These are phyloP conservation scores for Paraphoma chrysanthemicola DNA, from an alignment of 2,329 filamentous ascomycete genomes.

Conservation along the genomic window DNA sequence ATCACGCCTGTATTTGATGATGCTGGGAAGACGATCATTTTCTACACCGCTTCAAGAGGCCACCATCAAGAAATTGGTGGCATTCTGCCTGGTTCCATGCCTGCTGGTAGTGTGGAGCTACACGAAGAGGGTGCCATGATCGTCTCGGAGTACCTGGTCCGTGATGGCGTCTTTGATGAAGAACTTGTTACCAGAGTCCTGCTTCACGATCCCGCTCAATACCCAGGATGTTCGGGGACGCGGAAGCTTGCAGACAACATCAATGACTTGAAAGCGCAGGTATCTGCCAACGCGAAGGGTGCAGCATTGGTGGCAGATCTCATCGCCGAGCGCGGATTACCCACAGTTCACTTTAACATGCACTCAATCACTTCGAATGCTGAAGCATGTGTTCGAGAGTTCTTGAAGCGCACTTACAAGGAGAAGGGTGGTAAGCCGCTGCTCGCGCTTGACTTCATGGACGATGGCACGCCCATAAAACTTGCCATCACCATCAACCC, in stretches of 20 bases:
- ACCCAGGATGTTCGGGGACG: conserved; percentile 41
- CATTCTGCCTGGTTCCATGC: conserved; percentile 45
- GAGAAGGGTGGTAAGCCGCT: conserved; percentile 24
- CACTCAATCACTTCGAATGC: conserved; percentile 47
- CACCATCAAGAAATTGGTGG: conserved; percentile 41
- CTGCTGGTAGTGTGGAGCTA: conserved; percentile 54
- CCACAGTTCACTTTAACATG: conserved; percentile 52
- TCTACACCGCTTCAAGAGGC: conserved; percentile 36
- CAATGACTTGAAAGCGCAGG: conserved; percentile 45
- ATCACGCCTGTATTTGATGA: conserved; percentile 35
- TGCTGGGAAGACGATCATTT: conserved; percentile 24
- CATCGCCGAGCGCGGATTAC: conserved; percentile 44
- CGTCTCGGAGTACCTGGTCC: conserved; percentile 49
- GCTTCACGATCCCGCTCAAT: conserved; percentile 30
- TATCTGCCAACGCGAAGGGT: conserved; percentile 45
- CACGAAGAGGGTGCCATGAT: conserved; percentile 58
- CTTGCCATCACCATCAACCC: conserved; percentile 44
- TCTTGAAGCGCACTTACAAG: conserved; percentile 28
- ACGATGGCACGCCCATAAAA: conserved; percentile 48
- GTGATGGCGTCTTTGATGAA: conserved; percentile 47
- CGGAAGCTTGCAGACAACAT: conserved; percentile 44
- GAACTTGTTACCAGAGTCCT: conserved; percentile 35
- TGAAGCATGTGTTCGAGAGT: conserved; percentile 41
- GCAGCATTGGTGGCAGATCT: conserved; percentile 44
- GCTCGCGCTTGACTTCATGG: conserved; percentile 48